Evolutionary conservation across 345 rosid species (phyloP), one percentile per base, ranked within the genome.

Genomic region (Mangifera indica): DNA sequence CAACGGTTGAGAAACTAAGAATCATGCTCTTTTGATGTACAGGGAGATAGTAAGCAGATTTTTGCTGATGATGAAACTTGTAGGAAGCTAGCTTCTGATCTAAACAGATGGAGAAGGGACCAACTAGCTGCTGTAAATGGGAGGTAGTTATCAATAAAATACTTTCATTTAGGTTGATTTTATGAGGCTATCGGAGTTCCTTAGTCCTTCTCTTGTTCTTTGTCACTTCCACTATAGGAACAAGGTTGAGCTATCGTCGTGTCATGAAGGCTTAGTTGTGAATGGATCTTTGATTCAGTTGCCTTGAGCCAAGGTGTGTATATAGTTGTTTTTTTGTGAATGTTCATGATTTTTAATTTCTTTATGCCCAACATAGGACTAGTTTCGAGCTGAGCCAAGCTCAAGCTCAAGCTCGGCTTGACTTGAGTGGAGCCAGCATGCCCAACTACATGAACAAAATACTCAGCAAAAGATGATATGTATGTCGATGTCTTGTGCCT

Each of bases 111-210:
- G 57, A 18, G 26, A 32, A 37, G 2, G 17, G 40, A 59, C 10
- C 72, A 44, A 60, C 44, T 48, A 45, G 72, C 29, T 51, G 63
- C 59, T 57, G 60, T 26, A 25, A 54, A 67, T 77, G 75, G 67
- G 64, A 74, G 81, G 81, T 80, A 69, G 66, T 69, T 37, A 55
- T 68, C 54, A 24, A 42, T 12, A 56, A 74, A 67, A 26, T 10
- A 13, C 24, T 64, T 58, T 17, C 55, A 37, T 70, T 48, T 45
- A 22, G 20, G 22, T 69, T 59, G 10, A 5, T 7, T 9, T 46
- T 21, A n/a, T 62, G 61, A 70, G 34, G 8, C 21, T 18, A 54
- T 57, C 13, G 57, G 14, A 49, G 7, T 13, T 54, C 10, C 45
- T 29, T 46, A 11, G 32, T 14, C 45, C 67, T 66, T 37, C 42